phyloP scores from a whole-genome alignment of 352 stramenopile genomes.

The Phytophthora sp. region DNA sequence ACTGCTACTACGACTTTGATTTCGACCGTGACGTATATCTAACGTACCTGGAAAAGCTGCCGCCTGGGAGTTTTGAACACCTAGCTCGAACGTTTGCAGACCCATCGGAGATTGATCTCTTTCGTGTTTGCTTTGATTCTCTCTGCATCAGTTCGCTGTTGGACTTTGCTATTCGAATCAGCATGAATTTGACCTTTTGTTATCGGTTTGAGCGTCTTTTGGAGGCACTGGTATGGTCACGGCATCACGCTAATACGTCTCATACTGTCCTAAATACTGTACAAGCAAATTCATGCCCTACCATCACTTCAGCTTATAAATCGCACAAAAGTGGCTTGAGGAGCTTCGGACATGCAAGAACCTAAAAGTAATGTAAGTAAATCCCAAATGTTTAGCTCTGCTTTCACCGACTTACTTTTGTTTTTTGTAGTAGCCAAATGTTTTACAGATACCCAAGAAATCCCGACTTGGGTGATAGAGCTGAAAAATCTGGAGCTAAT shows the following conservation, averaged over 20 bases:
- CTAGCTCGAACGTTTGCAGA: slow-evolving; percentile 22
- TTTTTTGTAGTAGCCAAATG: slow-evolving; percentile 7
- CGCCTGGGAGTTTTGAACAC: slow-evolving; percentile 33
- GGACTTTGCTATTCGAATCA: slow-evolving; percentile 29
- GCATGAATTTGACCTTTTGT: slow-evolving; percentile 38
- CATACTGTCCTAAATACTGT: slow-evolving; percentile 5
- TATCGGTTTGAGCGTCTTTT: slow-evolving; percentile 37
- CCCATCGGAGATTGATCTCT: slow-evolving; percentile 27
- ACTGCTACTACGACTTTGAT: slow-evolving; percentile 25
- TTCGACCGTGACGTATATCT: slow-evolving; percentile 30
- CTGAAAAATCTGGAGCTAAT: slow-evolving; percentile 16
- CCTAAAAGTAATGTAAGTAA: slow-evolving; percentile 6
- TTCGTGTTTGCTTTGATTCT: slow-evolving; percentile 38
- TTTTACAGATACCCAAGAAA: slow-evolving; percentile 9
- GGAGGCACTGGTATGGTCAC: slow-evolving; percentile 9
- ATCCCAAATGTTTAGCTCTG: neutral
- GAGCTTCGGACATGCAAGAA: slow-evolving; percentile 27
- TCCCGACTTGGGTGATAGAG: slow-evolving; percentile 13
- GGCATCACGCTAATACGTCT: slow-evolving; percentile 18
- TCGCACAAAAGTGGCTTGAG: slow-evolving; percentile 16
- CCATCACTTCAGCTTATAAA: slow-evolving; percentile 51
- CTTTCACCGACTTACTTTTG: neutral
- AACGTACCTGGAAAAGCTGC: slow-evolving; percentile 22
- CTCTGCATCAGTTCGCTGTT: slow-evolving; percentile 32
- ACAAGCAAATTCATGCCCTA: slow-evolving; percentile 34